Base-by-base conservation (phyloP, 1,284 basidiomycete species). In the Amylostereum areolatum region DNA sequence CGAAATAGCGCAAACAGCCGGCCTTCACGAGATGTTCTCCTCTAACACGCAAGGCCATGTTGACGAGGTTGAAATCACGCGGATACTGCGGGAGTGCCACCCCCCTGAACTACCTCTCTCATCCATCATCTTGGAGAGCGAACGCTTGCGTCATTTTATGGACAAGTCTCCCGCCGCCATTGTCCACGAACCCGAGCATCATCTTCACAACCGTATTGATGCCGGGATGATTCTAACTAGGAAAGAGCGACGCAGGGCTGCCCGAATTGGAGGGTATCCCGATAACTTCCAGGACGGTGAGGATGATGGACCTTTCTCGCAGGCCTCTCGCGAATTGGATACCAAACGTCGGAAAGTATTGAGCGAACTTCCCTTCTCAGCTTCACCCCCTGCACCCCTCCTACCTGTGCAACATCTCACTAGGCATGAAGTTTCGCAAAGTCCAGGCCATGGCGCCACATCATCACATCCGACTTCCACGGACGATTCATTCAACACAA, bases 1-100 rank as follows among this genome's bases (percentile, higher is more conserved):
- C 52, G 72, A 74, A 43, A 63, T 73, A n/a, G 53, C 66, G n/a
- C 56, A 59, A 31, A 61, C 69, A 10, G 47, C 48, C 1, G 55
- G 59, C 11, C 45, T 52, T 18, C 4, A 46, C 31, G 9, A 40
- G 2, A 31, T 47, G 27, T 11, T 32, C 7, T 29, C 25, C n/a
- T 30, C 35, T 18, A 24, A 7, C 25, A 29, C 5, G 32, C 31
- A 18, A n/a, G 33, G 25, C 32, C 8, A 29, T 25, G 24, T 33
- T 25, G 32, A 46, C 11, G 3, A 6, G 35, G 25, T 24, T 18
- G 45, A 18, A 34, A 18, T 46, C 9, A 18, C 30, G 33, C 18
- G 32, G 9, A 10, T 46, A 7, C 30, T 54, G 24, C 7, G 37
- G 7, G 11, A 24, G 42, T 25, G 34, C 12, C 32, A 18, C 27